Evolutionary conservation across 305 asterid species (phyloP).

Genomic region (Plantago rigida): DNA sequence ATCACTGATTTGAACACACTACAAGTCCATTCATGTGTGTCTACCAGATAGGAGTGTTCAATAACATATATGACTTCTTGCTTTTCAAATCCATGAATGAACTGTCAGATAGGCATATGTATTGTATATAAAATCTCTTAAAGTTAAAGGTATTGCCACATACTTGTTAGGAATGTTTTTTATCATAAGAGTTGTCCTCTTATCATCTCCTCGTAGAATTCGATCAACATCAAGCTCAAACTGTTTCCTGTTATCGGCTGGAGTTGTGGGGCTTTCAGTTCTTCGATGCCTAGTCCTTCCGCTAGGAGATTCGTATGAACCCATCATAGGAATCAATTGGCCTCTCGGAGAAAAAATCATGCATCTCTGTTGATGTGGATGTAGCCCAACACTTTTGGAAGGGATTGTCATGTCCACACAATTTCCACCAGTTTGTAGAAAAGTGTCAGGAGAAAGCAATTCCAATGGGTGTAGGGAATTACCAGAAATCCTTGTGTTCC

Average conservation of each 20-base stretch:
- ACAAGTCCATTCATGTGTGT: too few species aligned
- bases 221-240: constrained; percentile 92
- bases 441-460: constrained; percentile 55
- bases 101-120: background rate
- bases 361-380: constrained; percentile 72
- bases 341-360: constrained; percentile 83
- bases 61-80: too few species aligned
- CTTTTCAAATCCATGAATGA: constrained; percentile 2
- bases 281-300: constrained; percentile 74
- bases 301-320: constrained; percentile 71
- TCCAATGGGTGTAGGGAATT: constrained; percentile 77
- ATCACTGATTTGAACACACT: constrained; percentile 7
- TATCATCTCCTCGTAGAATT: constrained; percentile 82
- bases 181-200: constrained; percentile 94
- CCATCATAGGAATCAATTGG: constrained; percentile 76
- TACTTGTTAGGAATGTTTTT: constrained; percentile 99
- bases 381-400: constrained; percentile 57
- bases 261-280: constrained; percentile 56
- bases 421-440: constrained; percentile 56
- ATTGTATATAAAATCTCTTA: background rate
- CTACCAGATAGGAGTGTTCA: too few species aligned
- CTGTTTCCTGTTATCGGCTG: constrained; percentile 76
- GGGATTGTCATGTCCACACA: constrained; percentile 57
- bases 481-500: constrained; percentile 68
- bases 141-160: constrained; percentile 16